Evolutionary conservation across 805 yeast species (phyloP), one percentile per base, ranked within the genome.

Genomic region (Saccharomycopsis javanensis): DNA sequence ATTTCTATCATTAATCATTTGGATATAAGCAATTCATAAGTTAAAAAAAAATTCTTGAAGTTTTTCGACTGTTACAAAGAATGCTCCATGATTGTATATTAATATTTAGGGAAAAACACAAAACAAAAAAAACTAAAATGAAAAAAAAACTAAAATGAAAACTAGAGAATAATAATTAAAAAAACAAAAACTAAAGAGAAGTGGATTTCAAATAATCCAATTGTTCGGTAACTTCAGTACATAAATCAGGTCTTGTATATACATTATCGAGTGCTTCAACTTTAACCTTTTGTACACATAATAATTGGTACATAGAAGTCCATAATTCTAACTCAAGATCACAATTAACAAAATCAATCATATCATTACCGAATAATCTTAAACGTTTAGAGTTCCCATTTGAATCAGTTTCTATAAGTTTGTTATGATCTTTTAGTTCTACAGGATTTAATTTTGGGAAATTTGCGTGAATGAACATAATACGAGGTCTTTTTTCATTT

Each of bases 371-470:
- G 61, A 80, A 83, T 11, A 82, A 66, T 59, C 88, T 69, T n/a
- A 75, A 68, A 60, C 87, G 69, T 13, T 76, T 69, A 2, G 78
- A 80, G 7, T 72, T 72, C 27, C 70, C 73, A 48, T 71, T 70
- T 53, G 73, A 68, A 1, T 77, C 71, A 2, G 48, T 20, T 20
- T 42, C 48, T 55, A 75, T 72, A 2, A 73, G 74, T 4, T 71
- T 71, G n/a, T 65, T 59, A 20, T 20, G 31, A 23, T 55, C 27
- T 57, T 72, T 75, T 59, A 83, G 71, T 15, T 69, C 69, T 74
- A 83, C 78, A 1, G 88, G 88, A 64, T 84, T 80, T 58, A 83
- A 68, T 66, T 84, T 84, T 6, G 88, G 88, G 69, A 75, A 78
- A 65, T 84, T 83, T 35, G 86, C 80, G 65, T 84, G 89, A 54